phyloP scores from a whole-genome alignment of 2,329 filamentous ascomycete species.

The Colletotrichum sublineola region DNA sequence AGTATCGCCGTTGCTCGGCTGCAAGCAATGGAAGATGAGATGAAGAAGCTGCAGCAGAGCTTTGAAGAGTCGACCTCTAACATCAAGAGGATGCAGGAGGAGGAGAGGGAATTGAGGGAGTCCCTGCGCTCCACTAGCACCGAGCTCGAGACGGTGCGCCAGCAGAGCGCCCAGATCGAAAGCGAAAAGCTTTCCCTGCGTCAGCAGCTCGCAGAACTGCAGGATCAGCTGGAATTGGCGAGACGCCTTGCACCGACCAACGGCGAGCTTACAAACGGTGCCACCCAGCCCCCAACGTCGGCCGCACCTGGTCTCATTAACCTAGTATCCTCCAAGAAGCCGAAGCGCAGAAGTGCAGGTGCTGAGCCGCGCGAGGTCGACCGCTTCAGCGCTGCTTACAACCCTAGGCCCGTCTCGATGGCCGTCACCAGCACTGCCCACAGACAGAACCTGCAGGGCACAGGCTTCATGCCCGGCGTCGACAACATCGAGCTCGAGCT shows the following conservation, averaged over 20 bases:
- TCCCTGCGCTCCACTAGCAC: slow-evolving; percentile 82
- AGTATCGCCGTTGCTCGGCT: slow-evolving; percentile 94
- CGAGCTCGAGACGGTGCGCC: slow-evolving; percentile 84
- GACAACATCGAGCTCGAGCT: slow-evolving; percentile 97
- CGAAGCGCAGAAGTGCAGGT: slow-evolving; percentile 92
- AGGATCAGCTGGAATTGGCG: slow-evolving; percentile 91
- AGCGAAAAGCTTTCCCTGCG: slow-evolving; percentile 87
- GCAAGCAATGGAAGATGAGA: slow-evolving; percentile 93
- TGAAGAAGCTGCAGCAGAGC: slow-evolving; percentile 88
- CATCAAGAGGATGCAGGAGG: slow-evolving; percentile 94
- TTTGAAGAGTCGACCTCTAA: slow-evolving; percentile 92
- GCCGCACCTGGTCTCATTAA: slow-evolving; percentile 88
- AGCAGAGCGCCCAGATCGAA: slow-evolving; percentile 81
- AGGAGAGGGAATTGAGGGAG: slow-evolving; percentile 88
- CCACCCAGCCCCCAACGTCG: slow-evolving; percentile 60
- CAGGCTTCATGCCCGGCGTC: slow-evolving; percentile 82
- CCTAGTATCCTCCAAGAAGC: slow-evolving; percentile 95
- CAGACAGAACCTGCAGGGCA: slow-evolving; percentile 79
- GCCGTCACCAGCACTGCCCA: slow-evolving; percentile 78
- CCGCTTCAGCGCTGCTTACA: slow-evolving; percentile 92
- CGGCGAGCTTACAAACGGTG: slow-evolving; percentile 64
- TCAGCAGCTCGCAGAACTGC: slow-evolving; percentile 89
- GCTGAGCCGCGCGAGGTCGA: slow-evolving; percentile 88
- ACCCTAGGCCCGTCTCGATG: slow-evolving; percentile 96
- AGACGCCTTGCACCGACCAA: slow-evolving; percentile 83